Evolutionary conservation across 139 green algal species (phyloP), one percentile per base, ranked within the genome.

Genomic region (Coccomyxa sp.): DNA sequence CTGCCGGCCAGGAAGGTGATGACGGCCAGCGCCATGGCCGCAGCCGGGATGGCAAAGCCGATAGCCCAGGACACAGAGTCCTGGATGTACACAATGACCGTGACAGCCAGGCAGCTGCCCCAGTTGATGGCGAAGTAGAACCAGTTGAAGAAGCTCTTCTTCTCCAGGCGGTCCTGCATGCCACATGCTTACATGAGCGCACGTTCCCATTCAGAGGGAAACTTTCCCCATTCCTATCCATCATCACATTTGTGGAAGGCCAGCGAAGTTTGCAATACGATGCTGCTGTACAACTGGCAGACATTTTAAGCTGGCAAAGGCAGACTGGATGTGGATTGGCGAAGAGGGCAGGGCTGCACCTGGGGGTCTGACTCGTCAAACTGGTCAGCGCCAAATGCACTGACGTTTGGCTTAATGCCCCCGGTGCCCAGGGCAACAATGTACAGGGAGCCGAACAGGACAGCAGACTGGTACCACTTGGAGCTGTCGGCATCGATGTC

Each of bases 41-140:
- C 87, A 11, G 92, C 94, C 14, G 95, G 94, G 28, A 98, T 92
- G 23, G 86, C 90, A 91, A 98, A 98, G 25, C 95, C 95, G 14
- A 98, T 82, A n/a, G 91, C 93, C 95, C 95, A 98, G 60, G 80
- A 90, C n/a, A 81, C 77, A 30, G 89, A 25, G 57, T 80, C 88
- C 86, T 96, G 91, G 31, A 96, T 89, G 83, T 92, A 95, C 27
- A 96, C 93, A 16, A 95, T 88, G 67, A 89, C 85, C 0, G 94
- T 97, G 75, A 92, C 92, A 0, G 94, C 94, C 75, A 97, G 88
- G 45, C 98, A 85, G 18, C 89, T 93, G 67, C 96, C 96, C 12
- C 98, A 82, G 87, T 99, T 99, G 87, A 99, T 96, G 79, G 93
- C 93, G 78, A 99, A 93, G 89, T 99, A 99, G 88, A 99, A 99